phyloP scores from a whole-genome alignment of 2,329 filamentous ascomycete species.

The Aspergillus neotritici region DNA sequence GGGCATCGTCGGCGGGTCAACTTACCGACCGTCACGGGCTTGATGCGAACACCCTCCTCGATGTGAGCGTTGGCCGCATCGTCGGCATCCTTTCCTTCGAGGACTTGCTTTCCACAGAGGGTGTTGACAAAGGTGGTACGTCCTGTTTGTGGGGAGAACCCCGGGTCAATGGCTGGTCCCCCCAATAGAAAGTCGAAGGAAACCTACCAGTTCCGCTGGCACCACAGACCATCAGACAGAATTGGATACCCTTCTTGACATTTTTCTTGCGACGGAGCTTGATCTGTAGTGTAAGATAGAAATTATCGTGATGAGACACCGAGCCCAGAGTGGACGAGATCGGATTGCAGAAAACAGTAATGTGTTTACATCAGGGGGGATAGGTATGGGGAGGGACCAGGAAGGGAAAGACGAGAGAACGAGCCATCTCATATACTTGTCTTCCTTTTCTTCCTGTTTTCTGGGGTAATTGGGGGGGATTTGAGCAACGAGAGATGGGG shows the following conservation, averaged over 20 bases:
- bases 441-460: not conserved
- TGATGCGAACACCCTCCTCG: constrained; percentile 97
- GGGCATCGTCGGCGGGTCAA: constrained; percentile 13
- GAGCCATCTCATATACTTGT: no score
- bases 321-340: constrained; percentile 8
- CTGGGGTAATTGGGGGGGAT: constrained; percentile 1
- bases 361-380: no score
- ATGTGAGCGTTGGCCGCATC: constrained; percentile 82
- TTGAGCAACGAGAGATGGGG: constrained; percentile 22
- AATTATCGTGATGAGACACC: constrained; percentile 3
- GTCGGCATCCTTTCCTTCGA: constrained; percentile 86
- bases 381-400: no score
- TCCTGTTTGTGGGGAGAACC: constrained; percentile 49
- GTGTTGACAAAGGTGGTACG: constrained; percentile 99
- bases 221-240: constrained; percentile 99
- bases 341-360: not conserved
- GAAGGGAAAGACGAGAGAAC: no score
- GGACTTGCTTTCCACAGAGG: constrained; percentile 89
- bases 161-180: constrained; percentile 10
- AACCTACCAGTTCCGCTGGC: constrained; percentile 90
- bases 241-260: constrained; percentile 99
- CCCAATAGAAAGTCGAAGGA: constrained; percentile 5
- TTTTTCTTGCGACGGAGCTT: constrained; percentile 99
- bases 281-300: constrained; percentile 50
- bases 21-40: constrained; percentile 94